Base-by-base conservation (phyloP, 1,139 yeast species). In the Suhomyces yuchorum region DNA sequence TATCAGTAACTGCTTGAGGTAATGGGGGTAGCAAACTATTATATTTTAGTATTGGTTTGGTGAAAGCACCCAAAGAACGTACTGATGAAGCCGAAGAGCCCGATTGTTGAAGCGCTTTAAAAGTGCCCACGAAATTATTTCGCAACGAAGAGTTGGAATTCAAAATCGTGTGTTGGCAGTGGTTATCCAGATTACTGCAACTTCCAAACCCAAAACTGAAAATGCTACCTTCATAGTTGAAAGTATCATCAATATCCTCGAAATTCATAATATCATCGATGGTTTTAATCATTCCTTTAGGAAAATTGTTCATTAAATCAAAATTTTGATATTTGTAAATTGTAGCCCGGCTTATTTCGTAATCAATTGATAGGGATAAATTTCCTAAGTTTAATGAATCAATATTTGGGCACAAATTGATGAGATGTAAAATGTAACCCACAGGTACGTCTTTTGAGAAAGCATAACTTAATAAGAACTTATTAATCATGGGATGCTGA, bases 401-500 rank as follows among this genome's bases (percentile, higher is more conserved):
- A 37, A 86, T 57, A 54, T 84, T 82, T 7, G 82, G 82, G 58
- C 95, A 86, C 34, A 78, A 65, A 36, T 75, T 75, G 36, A 87
- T 60, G 40, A 86, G 59, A 61, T 85, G 90, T 26, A 86, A 61
- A 7, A 86, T 58, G 56, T 81, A 80, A 0, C 93, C 95, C 41
- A 84, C 68, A 0, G 95, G 95, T 4, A 87, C 58, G 63, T 87
- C 95, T 55, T 75, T 80, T 15, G 83, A 75, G 19, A 77, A 70
- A 2, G 87, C 75, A 59, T 84, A 84, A 58, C 77, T 82, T 44
- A 73, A 58, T 37, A 86, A 61, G 53, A 80, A 81, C 52, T 78
- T 76, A 59, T 82, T 85, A 41, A 84, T 82, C 35, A 68, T 62
- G 3, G 92, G 93, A 60, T 86, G 92, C 8, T 65, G 59, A 8